Base-by-base conservation (phyloP, 441 rosid genomes). In the Eutrema salsugineum region DNA sequence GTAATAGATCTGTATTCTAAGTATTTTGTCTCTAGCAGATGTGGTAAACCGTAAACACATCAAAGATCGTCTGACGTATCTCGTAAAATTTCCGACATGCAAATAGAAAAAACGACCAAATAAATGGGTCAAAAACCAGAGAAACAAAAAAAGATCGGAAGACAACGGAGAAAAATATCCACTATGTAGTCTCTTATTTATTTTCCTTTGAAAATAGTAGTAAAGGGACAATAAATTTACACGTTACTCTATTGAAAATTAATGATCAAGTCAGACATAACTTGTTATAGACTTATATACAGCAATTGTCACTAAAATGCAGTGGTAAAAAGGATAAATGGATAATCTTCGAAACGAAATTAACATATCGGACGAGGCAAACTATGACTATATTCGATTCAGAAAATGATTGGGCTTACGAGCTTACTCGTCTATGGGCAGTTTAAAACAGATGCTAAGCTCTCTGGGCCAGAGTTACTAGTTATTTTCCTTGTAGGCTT, bases 401-500 rank as follows among this genome's bases (percentile, higher is more conserved):
- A 48, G 8, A 51, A 59, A 59, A 58, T 24, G 2, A 70, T 8
- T 70, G 75, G 75, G 68, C 68, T 55, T 16, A 8, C 6, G 28
- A 47, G 57, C 38, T 68, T 24, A 46, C 48, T 11, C 17, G 6
- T 47, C 8, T 38, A 11, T 5, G 48, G 38, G 39, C 47, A 10
- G 5, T 27, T 39, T 15, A 47, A n/a, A 48, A 20, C n/a, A 24
- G 42, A 59, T 48, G 1, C 1, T 15, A 36, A 48, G 32, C 27
- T 59, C 0, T 16, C 3, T 70, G 75, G 75, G 75, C 67, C 33
- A 40, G 43, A 32, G 8, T 9, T 39, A 39, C 20, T 35, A 14
- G 12, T 10, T 68, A 2, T 55, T 43, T 32, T 14, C 9, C 3
- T 1, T 27, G 3, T 6, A 14, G 1, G 27, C 36, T 24, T 0